phyloP scores from a whole-genome alignment of 192 early-diverging fungal species.

The Backusella morwellensis region DNA sequence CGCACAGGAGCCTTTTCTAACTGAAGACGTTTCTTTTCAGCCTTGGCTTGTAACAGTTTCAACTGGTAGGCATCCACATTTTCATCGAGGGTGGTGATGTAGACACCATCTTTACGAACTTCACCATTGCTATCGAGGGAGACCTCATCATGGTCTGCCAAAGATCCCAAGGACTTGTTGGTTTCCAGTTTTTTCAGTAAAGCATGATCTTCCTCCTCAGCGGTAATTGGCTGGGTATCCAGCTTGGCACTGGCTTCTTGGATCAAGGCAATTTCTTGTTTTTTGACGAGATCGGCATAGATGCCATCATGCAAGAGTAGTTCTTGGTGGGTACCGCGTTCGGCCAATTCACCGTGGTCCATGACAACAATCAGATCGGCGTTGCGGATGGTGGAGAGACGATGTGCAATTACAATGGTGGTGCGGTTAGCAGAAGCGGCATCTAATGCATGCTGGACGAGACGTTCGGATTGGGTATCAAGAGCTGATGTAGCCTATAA shows the following conservation, averaged over 20 bases:
- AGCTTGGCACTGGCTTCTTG: background rate
- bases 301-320: slow-evolving; percentile 60
- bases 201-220: background rate
- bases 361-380: slow-evolving; percentile 84
- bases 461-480: background rate
- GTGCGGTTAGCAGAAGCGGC: slow-evolving; percentile 35
- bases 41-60: slow-evolving; percentile 30
- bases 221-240: background rate
- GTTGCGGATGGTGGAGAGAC: slow-evolving; percentile 69
- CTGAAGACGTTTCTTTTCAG: slow-evolving; percentile 32
- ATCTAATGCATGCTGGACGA: slow-evolving; percentile 40
- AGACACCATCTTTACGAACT: background rate
- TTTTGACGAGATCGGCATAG: slow-evolving; percentile 53
- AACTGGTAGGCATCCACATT: slow-evolving; percentile 23
- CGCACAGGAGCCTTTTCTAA: slow-evolving; percentile 53
- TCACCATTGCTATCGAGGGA: background rate
- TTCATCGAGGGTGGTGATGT: slow-evolving; percentile 6
- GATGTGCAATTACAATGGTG: slow-evolving; percentile 68
- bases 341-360: slow-evolving; percentile 59
- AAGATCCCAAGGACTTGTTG: background rate
- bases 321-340: slow-evolving; percentile 77
- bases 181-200: background rate
- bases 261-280: background rate
- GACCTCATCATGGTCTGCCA: slow-evolving; percentile 33
- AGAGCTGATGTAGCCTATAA: background rate